Evolutionary conservation across 768 basidiomycete species (phyloP).

Genomic region (Boletus speciosus): DNA sequence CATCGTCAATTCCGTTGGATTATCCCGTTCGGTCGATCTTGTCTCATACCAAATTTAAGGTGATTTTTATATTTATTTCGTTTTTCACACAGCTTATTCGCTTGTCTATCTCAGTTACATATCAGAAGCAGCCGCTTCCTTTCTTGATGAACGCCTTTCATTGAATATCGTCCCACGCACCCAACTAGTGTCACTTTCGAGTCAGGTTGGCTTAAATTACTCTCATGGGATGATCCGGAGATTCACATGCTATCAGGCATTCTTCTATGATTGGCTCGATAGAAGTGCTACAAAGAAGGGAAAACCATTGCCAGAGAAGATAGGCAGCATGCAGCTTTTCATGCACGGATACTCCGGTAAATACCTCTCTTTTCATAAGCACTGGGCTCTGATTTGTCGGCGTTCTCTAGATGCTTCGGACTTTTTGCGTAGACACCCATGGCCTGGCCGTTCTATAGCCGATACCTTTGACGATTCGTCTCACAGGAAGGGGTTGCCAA

Average conservation of each 20-base stretch:
- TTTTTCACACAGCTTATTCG: background rate
- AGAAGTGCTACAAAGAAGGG: conserved; percentile 79
- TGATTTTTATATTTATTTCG: conserved; percentile 22
- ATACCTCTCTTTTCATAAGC: background rate
- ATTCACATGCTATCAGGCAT: conserved; percentile 48
- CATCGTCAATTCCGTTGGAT: conserved; percentile 87
- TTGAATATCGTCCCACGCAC: conserved; percentile 85
- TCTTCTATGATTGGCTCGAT: conserved; percentile 93
- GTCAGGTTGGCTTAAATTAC: conserved; percentile 41
- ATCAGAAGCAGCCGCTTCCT: conserved; percentile 83
- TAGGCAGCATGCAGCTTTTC: conserved; percentile 89
- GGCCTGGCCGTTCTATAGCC: conserved; percentile 79
- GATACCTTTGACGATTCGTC: conserved; percentile 86
- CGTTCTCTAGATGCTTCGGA: conserved; percentile 71
- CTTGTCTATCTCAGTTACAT: conserved; percentile 56
- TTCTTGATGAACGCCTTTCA: conserved; percentile 71
- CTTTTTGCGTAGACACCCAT: conserved; percentile 81
- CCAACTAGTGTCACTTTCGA: conserved; percentile 77
- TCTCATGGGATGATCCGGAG: background rate
- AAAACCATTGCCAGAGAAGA: conserved; percentile 80
- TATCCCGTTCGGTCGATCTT: conserved; percentile 86
- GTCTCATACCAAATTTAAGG: conserved; percentile 88
- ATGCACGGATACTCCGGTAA: conserved; percentile 77
- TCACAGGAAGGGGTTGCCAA: conserved; percentile 65
- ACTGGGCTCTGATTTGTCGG: background rate